Evolutionary conservation across 83 land plant genomes (phyloP).

Genomic region (Thuja plicata): DNA sequence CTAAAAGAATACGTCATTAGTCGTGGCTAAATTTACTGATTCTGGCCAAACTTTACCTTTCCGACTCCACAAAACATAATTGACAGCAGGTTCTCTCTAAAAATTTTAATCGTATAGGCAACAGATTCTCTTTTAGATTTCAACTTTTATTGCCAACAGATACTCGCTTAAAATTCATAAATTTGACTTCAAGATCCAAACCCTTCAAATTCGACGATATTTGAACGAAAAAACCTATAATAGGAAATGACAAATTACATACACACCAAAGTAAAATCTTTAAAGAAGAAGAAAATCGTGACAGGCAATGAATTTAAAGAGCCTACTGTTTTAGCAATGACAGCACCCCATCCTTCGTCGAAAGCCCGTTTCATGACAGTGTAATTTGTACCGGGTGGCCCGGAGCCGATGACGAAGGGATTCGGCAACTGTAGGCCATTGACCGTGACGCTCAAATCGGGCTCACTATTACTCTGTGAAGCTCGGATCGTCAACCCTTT

Average conservation of each 20-base stretch:
- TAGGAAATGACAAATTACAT: too few species aligned
- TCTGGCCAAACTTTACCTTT: not conserved
- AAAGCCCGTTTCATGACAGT: slow-evolving; percentile 99
- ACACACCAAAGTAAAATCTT: not conserved
- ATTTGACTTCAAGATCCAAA: not conserved
- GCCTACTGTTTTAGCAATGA: slow-evolving; percentile 93
- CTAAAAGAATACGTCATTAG: not conserved
- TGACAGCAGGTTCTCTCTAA: not conserved
- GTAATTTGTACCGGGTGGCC: slow-evolving; percentile 97
- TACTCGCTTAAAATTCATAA: not conserved
- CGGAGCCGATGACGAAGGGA: slow-evolving; percentile 98
- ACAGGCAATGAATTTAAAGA: not conserved
- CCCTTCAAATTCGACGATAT: not conserved
- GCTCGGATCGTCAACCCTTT: not conserved
- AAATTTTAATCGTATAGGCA: too few species aligned
- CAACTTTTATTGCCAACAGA: too few species aligned
- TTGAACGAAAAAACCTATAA: not conserved
- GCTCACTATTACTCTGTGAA: slow-evolving; percentile 25
- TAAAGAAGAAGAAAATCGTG: not conserved
- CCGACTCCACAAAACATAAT: not conserved
- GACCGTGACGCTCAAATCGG: slow-evolving; percentile 85
- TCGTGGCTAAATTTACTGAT: not conserved
- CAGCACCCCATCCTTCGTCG: slow-evolving; percentile 99
- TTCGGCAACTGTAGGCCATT: slow-evolving; percentile 92
- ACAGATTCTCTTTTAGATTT: not conserved